Evolutionary conservation across 257 asterid genomes (phyloP), one percentile per base, ranked within the genome.

Genomic region (Osmanthus fragrans): DNA sequence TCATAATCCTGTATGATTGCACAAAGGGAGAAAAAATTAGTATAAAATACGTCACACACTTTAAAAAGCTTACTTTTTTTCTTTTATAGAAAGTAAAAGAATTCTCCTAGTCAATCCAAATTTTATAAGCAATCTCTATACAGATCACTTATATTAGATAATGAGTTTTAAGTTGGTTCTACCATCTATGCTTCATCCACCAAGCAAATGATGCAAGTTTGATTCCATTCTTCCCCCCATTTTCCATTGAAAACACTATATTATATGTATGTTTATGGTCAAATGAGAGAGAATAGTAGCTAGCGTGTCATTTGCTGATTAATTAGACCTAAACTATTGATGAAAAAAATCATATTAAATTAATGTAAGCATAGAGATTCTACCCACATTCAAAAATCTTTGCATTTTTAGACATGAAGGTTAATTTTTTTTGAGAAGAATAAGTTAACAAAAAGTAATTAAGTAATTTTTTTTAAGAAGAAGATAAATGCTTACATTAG

Each of bases 281-380:
- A 47, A 40, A 77, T 12, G 69, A 27, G 69, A 63, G 69, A 63
- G 69, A 63, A 63, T 27, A 54, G 27, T 54, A n/a, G 27, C n/a
- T 19, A 54, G 10, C 64, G 9, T 19, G 64, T 54, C 27, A n/a
- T 54, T 54, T 19, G 64, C 34, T 63, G 21, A 63, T 63, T 63
- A 63, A 63, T 63, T 25, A 25, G 69, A 11, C 69, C 33, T 23
- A 63, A 63, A 63, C 34, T 25, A 23, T 63, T 25, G 34, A 63
- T 63, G 21, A 23, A 25, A 15, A n/a, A 60, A 12, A 60, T 60
- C 4, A 63, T 25, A 23, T 60, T 23, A 21, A 21, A 60, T 23
- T 60, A 21, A 60, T 25, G 34, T 63, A 63, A 25, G 34, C 16
- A 27, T 3, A 63, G 32, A 63, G 69, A 8, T 63, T 63, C 19